phyloP scores from a whole-genome alignment of 75 land plant genomes.

The Sequoia sempervirens region DNA sequence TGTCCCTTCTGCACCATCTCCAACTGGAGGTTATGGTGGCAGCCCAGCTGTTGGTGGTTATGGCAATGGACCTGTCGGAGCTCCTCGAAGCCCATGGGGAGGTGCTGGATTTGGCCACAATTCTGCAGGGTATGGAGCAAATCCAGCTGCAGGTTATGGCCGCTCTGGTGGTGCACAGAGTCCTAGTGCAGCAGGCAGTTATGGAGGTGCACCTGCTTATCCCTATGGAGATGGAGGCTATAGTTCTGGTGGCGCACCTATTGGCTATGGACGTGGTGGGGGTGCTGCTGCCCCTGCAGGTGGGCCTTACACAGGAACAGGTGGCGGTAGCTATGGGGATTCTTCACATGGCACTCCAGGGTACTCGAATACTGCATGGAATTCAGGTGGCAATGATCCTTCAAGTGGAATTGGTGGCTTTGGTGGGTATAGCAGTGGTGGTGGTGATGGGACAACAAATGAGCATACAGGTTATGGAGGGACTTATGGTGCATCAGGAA shows the following conservation, averaged over 20 bases:
- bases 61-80: constrained; percentile 2
- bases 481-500: neutral
- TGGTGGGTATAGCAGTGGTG: neutral
- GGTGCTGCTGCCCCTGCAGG: neutral
- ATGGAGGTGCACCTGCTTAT: constrained; percentile 2
- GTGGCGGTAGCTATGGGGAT: neutral
- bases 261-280: neutral
- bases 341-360: neutral
- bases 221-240: constrained; percentile 11
- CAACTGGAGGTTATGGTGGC: constrained; percentile 18
- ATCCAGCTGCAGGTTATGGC: neutral
- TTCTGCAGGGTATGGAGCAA: constrained; percentile 25
- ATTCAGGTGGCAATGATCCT: neutral
- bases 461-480: neutral
- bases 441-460: constrained; percentile 1
- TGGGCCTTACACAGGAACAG: neutral
- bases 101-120: constrained; percentile 17
- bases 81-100: constrained; percentile 25
- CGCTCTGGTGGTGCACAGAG: neutral
- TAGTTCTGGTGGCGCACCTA: neutral
- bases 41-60: constrained; percentile 25
- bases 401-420: no score
- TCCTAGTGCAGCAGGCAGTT: neutral
- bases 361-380: neutral
- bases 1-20: constrained; percentile 19